phyloP scores from a whole-genome alignment of 768 basidiomycete species.

The Calocybe indica region DNA sequence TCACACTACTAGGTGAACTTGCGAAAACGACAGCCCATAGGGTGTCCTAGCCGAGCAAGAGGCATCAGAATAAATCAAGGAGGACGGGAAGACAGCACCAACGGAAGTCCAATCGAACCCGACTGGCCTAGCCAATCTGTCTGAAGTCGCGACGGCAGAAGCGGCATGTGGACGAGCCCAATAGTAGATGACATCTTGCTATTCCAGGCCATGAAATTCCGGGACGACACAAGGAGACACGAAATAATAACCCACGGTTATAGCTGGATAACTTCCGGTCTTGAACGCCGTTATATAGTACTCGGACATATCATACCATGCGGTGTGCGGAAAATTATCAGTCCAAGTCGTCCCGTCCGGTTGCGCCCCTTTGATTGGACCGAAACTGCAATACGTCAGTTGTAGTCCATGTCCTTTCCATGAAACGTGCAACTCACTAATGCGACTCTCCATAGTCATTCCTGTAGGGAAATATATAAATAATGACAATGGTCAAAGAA shows the following conservation, averaged over 20 bases:
- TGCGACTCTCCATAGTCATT: conserved; percentile 79
- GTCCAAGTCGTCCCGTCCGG: conserved; percentile 40
- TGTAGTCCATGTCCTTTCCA: no score
- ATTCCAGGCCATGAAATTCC: background rate
- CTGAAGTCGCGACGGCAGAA: conserved; percentile 34
- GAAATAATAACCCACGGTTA: conserved; percentile 39
- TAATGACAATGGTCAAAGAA: background rate
- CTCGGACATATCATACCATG: conserved; percentile 57
- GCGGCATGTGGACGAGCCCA: conserved; percentile 65
- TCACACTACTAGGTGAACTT: conserved; percentile 45
- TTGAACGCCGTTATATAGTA: conserved; percentile 68
- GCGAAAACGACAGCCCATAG: conserved; percentile 66
- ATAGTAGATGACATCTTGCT: conserved; percentile 44
- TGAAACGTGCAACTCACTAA: conserved; percentile 34
- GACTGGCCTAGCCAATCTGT: conserved; percentile 39
- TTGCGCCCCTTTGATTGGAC: conserved; percentile 49
- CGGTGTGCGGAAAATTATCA: conserved; percentile 37
- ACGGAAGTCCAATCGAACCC: conserved; percentile 50
- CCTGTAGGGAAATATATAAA: conserved; percentile 19
- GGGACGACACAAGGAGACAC: background rate
- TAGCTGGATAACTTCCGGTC: conserved; percentile 54
- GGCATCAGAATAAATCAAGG: background rate
- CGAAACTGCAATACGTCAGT: conserved; percentile 28
- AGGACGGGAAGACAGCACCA: conserved; percentile 15
- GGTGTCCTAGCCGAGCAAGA: conserved; percentile 32